Evolutionary conservation across 495 filamentous ascomycete genomes (phyloP).

Genomic region (Penicillium flavigenum): DNA sequence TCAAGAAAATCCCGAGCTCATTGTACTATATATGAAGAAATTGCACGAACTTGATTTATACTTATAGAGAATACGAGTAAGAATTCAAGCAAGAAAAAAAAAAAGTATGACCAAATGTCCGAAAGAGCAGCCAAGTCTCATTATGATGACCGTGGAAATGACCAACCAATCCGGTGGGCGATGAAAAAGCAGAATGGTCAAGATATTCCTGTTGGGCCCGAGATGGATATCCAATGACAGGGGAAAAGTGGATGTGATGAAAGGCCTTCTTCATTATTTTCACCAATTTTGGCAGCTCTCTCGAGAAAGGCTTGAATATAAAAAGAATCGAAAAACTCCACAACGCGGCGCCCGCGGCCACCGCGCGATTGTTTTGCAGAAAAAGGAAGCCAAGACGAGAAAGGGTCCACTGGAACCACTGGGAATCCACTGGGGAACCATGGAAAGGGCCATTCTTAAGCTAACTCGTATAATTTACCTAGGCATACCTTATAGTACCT

Average conservation of each 20-base stretch:
- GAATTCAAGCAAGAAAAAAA: not conserved
- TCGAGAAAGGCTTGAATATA: not conserved
- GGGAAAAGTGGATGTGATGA: not conserved
- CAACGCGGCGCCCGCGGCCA: conserved; percentile 16
- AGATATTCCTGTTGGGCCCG: not conserved
- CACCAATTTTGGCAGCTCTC: not conserved
- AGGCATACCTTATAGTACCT: no score
- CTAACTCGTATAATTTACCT: no score
- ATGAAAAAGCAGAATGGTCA: not conserved
- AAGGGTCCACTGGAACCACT: conserved; percentile 16
- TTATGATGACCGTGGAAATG: not conserved
- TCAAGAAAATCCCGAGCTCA: not conserved
- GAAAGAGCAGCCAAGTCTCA: not conserved
- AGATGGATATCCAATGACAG: not conserved
- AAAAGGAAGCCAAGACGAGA: conserved; percentile 29
- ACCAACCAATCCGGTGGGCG: no score
- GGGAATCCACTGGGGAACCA: no score
- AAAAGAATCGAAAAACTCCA: not conserved
- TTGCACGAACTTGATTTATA: not conserved
- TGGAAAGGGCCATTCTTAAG: no score
- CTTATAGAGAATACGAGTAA: not conserved
- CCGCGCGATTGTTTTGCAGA: conserved; percentile 19
- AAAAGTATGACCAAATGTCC: not conserved
- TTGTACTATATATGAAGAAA: not conserved
- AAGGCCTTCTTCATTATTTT: not conserved